Evolutionary conservation across 768 basidiomycete genomes (phyloP), one percentile per base, ranked within the genome.

Genomic region (Pleurotus tuber-regium): DNA sequence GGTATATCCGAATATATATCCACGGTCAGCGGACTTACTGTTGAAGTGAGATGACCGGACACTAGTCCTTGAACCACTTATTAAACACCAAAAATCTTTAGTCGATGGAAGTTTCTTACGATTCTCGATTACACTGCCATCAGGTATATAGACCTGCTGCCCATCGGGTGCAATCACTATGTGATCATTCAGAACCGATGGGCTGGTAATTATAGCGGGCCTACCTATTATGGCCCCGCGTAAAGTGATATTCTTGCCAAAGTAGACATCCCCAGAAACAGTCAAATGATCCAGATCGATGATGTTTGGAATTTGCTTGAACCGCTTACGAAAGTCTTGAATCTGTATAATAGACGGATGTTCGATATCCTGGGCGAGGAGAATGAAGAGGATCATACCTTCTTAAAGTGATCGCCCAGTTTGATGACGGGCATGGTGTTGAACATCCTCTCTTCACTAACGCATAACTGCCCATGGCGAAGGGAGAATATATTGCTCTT

Each of bases 361-460:
- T 33, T 9, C n/a, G n/a, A 16, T 42, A 39, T 16, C 8, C 25
- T 18, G 47, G 16, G 7, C 33, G 16, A 12, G 1, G 33, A 11
- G 1, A 1, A 35, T 35, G 30, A 29, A 33, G 10, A 42, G 35
- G 31, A n/a, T 29, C 66, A 33, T 50, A 90, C 89, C 82, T 92
- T 94, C 79, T 95, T 97, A 83, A 98, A 97, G 66, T 90, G 89
- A 67, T 94, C 92, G 39, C 94, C 93, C 41, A 97, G 82, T 75
- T 97, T 97, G 78, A 98, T 89, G 43, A 96, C 92, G 12, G 94
- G 96, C 24, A 90, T 85, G 16, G 82, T 87, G 62, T 79, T 82
- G 63, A 94, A 93, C 84, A 92, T 86, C 59, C 90, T 73, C 30
- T 79, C 75, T 55, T 82, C 81, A 65, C 87, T 92, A 76, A 97